phyloP scores from a whole-genome alignment of 768 basidiomycete genomes.

The Psilocybe cyanescens region DNA sequence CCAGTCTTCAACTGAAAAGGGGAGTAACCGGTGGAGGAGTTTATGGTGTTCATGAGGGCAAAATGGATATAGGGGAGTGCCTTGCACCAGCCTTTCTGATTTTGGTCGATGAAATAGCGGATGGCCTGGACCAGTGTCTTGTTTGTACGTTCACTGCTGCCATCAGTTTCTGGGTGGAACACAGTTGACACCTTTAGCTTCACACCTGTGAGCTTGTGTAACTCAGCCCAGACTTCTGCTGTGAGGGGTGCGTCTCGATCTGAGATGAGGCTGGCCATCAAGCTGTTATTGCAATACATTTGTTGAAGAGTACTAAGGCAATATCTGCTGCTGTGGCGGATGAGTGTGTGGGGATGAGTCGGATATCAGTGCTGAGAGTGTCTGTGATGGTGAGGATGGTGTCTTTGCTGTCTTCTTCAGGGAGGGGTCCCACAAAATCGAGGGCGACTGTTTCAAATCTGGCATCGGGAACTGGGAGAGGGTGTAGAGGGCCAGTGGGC shows the following conservation, averaged over 20 bases:
- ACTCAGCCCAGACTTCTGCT: slow-evolving; percentile 32
- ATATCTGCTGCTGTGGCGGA: slow-evolving; percentile 20
- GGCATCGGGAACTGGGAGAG: slow-evolving; percentile 20
- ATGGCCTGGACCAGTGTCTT: slow-evolving; percentile 35
- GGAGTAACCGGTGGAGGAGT: slow-evolving; percentile 33
- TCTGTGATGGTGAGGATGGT: slow-evolving; percentile 28
- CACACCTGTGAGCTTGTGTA: slow-evolving; percentile 30
- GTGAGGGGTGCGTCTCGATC: slow-evolving; percentile 31
- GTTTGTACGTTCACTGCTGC: slow-evolving; percentile 37
- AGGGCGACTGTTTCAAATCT: slow-evolving; percentile 11
- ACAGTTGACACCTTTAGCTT: slow-evolving; percentile 35
- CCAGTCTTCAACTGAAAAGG: slow-evolving; percentile 33
- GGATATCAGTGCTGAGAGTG: slow-evolving; percentile 25
- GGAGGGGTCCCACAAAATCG: slow-evolving; percentile 34
- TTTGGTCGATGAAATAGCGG: slow-evolving; percentile 27
- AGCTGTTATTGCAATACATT: slow-evolving; percentile 39
- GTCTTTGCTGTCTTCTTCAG: slow-evolving; percentile 31
- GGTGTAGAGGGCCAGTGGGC: slow-evolving; percentile 35
- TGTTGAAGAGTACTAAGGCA: slow-evolving; percentile 28
- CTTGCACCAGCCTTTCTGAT: slow-evolving; percentile 36
- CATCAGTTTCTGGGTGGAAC: slow-evolving; percentile 44
- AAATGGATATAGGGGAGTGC: slow-evolving; percentile 32
- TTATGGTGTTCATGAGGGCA: slow-evolving; percentile 36
- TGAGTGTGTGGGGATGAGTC: slow-evolving; percentile 14
- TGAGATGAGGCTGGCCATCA: slow-evolving; percentile 35